phyloP scores from a whole-genome alignment of 192 early-diverging fungal genomes.

The Backusella macrospora region DNA sequence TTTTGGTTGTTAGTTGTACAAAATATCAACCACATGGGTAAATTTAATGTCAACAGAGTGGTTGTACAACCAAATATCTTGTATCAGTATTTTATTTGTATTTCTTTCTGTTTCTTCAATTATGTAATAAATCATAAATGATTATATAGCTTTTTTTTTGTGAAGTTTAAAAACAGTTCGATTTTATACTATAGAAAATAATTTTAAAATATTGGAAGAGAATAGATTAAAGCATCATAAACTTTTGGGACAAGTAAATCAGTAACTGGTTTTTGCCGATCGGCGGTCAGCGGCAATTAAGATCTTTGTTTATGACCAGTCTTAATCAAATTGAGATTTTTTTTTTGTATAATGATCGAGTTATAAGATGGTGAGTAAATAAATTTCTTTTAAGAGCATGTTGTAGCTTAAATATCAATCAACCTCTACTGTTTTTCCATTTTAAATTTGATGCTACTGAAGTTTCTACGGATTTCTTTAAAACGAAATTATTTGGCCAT shows the following conservation, averaged over 20 bases:
- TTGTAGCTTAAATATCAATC: background rate
- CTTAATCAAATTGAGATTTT: background rate
- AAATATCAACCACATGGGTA: constrained; percentile 11
- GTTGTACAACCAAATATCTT: background rate
- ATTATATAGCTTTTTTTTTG: too few relatives aligned
- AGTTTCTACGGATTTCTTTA: background rate
- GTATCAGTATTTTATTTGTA: background rate
- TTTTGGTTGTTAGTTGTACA: background rate
- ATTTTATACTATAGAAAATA: too few relatives aligned
- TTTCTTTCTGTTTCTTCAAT: background rate
- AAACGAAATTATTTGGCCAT: background rate
- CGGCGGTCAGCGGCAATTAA: constrained; percentile 6
- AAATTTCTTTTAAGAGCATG: background rate
- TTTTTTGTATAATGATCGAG: background rate
- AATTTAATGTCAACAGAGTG: background rate
- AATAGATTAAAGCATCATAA: background rate
- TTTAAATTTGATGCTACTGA: background rate
- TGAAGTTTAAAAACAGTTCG: too few relatives aligned
- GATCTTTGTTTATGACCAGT: background rate
- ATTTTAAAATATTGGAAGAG: too few relatives aligned
- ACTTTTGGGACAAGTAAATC: background rate
- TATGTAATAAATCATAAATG: background rate
- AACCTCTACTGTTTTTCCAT: background rate
- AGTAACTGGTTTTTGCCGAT: constrained; percentile 2
- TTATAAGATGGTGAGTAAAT: background rate